phyloP scores from a whole-genome alignment of 2,329 filamentous ascomycete species.

The Ceratocystis huliohia region DNA sequence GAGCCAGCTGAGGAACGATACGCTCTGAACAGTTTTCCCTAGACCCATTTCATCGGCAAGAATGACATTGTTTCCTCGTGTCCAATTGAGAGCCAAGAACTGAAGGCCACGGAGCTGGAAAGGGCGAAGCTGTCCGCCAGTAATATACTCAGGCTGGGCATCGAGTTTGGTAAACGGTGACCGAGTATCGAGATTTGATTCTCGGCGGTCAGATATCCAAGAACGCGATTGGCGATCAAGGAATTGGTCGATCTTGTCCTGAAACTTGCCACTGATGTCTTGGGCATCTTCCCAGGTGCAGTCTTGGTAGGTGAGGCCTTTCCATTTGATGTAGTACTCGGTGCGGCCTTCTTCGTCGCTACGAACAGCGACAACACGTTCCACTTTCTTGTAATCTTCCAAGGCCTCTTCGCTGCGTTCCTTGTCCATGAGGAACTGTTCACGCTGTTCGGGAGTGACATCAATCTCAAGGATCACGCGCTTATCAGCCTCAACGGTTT shows the following conservation, averaged over 20 bases:
- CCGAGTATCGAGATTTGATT: slow-evolving; percentile 64
- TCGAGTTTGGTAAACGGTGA: slow-evolving; percentile 61
- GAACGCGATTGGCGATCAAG: slow-evolving; percentile 70
- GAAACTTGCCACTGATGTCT: slow-evolving; percentile 64
- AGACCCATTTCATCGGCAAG: slow-evolving; percentile 97
- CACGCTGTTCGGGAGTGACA: slow-evolving; percentile 69
- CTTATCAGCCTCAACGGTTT: slow-evolving; percentile 67
- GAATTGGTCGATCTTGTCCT: slow-evolving; percentile 83
- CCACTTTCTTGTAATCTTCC: slow-evolving; percentile 81
- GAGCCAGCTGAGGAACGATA: slow-evolving; percentile 94
- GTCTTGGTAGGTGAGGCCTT: slow-evolving; percentile 79
- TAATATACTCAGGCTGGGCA: slow-evolving; percentile 74
- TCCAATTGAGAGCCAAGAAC: slow-evolving; percentile 94
- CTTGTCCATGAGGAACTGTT: slow-evolving; percentile 90
- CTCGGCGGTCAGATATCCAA: slow-evolving; percentile 65
- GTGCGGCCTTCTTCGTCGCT: slow-evolving; percentile 60
- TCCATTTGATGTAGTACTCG: slow-evolving; percentile 96
- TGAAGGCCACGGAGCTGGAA: slow-evolving; percentile 93
- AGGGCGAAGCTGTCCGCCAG: slow-evolving; percentile 70
- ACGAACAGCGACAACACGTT: slow-evolving; percentile 76
- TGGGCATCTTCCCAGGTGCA: slow-evolving; percentile 84
- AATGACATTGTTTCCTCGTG: slow-evolving; percentile 85
- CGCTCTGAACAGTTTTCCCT: slow-evolving; percentile 95
- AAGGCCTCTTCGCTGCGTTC: slow-evolving; percentile 82
- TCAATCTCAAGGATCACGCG: slow-evolving; percentile 64